Percentiles rank a stretch among this genome's conserved stretches.
Evolutionary conservation across 1,284 basidiomycete genomes (phyloP).

Genomic region (Phaffia rhodozyma): DNA sequence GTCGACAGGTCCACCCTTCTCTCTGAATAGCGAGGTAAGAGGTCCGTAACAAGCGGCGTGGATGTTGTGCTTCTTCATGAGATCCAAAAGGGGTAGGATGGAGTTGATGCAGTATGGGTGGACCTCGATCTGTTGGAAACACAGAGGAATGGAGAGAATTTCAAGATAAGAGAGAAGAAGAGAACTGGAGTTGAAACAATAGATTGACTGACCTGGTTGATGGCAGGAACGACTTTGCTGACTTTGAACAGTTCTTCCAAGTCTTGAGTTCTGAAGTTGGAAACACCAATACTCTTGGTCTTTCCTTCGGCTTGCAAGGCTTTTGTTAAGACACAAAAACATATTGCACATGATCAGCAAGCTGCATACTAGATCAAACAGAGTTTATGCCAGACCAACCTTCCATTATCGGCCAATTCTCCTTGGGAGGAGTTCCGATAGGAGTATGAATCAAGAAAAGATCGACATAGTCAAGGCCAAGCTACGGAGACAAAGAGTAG

Average conservation of each 20-base stretch:
- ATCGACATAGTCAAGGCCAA: slow-evolving; percentile 59
- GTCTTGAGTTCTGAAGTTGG: slow-evolving; percentile 61
- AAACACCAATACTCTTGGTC: slow-evolving; percentile 68
- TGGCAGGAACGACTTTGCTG: slow-evolving; percentile 46
- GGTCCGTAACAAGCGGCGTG: slow-evolving; percentile 52
- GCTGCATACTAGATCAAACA: background rate
- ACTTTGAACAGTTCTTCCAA: slow-evolving; percentile 49
- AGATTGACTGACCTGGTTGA: slow-evolving; percentile 52
- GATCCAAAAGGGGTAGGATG: slow-evolving; percentile 44
- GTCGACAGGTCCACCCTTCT: slow-evolving; percentile 50
- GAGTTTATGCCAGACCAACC: slow-evolving; percentile 25
- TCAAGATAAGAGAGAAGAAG: background rate
- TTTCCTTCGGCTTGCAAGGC: slow-evolving; percentile 50
- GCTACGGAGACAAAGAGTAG: slow-evolving; percentile 26
- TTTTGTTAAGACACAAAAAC: background rate
- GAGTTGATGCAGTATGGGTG: slow-evolving; percentile 64
- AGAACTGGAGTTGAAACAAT: background rate
- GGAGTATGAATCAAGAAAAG: slow-evolving; percentile 65
- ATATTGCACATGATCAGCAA: background rate
- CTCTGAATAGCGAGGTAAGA: slow-evolving; percentile 32
- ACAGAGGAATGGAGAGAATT: background rate
- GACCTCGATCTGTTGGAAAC: slow-evolving; percentile 50
- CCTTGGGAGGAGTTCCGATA: slow-evolving; percentile 25
- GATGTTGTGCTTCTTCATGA: slow-evolving; percentile 51
- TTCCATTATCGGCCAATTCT: slow-evolving; percentile 59